phyloP scores from a whole-genome alignment of 2,329 filamentous ascomycete genomes.

The Monilinia aucupariae region DNA sequence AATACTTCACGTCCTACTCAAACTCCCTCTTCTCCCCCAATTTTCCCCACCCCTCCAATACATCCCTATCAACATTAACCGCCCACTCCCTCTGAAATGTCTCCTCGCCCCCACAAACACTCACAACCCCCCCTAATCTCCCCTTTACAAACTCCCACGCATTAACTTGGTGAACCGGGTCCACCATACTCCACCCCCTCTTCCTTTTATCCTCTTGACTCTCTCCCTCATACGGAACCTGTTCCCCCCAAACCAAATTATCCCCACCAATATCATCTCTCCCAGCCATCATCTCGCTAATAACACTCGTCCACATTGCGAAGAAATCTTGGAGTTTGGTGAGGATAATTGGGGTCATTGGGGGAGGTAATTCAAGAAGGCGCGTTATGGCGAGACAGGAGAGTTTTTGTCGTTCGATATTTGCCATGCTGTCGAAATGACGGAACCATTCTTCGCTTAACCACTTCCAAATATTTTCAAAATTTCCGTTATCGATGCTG shows the following conservation, averaged over 20 bases:
- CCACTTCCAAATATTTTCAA: slow-evolving; percentile 55
- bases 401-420: slow-evolving; percentile 62
- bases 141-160: slow-evolving; percentile 59
- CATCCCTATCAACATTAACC: slow-evolving; percentile 68
- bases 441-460: slow-evolving; percentile 60
- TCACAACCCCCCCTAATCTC: slow-evolving; percentile 54
- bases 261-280: slow-evolving; percentile 45
- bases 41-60: slow-evolving; percentile 57
- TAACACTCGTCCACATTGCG: slow-evolving; percentile 66
- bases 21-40: slow-evolving; percentile 29
- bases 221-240: slow-evolving; percentile 47
- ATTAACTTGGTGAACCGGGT: slow-evolving; percentile 63
- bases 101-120: slow-evolving; percentile 56
- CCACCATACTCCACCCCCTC: slow-evolving; percentile 49
- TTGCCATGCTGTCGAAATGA: slow-evolving; percentile 62
- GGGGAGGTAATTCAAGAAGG: slow-evolving; percentile 58
- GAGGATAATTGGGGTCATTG: slow-evolving; percentile 49
- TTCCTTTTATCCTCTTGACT: slow-evolving; percentile 51
- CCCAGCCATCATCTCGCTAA: slow-evolving; percentile 60
- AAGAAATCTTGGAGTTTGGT: slow-evolving; percentile 66
- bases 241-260: slow-evolving; percentile 44
- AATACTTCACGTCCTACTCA: not conserved
- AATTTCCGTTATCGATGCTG: slow-evolving; percentile 32
- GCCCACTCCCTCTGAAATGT: slow-evolving; percentile 64
- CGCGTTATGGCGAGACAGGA: slow-evolving; percentile 68